Evolutionary conservation across 768 basidiomycete species (phyloP).

Genomic region (Xerocomellus chrysenteron): DNA sequence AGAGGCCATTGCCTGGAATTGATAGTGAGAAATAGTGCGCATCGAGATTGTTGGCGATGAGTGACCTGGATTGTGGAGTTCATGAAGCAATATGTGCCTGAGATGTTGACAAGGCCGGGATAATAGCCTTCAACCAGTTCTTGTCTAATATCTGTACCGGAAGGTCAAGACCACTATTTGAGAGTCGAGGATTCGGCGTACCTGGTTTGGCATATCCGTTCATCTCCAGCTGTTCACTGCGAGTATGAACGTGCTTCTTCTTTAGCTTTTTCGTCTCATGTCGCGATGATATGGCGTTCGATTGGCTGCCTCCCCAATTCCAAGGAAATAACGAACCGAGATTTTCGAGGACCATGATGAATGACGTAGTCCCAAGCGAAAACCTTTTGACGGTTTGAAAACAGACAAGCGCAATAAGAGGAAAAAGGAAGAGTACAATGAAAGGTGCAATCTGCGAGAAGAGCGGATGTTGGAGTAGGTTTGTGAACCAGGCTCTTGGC

Average conservation of each 20-base stretch:
- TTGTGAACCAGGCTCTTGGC: conserved; percentile 38
- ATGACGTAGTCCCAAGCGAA: conserved; percentile 27
- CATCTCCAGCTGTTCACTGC: conserved; percentile 56
- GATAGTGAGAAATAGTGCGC: conserved; percentile 16
- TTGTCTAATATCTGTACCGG: conserved; percentile 23
- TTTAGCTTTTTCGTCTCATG: conserved; percentile 44
- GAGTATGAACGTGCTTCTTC: conserved; percentile 51
- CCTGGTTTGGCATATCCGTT: conserved; percentile 34
- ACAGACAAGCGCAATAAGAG: conserved; percentile 34
- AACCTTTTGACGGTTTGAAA: conserved; percentile 32
- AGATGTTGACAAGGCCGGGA: conserved; percentile 92
- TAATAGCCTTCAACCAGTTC: conserved; percentile 50
- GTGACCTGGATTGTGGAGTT: conserved; percentile 89
- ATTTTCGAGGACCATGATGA: conserved; percentile 57
- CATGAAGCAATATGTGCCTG: conserved; percentile 97
- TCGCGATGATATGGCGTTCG: conserved; percentile 16
- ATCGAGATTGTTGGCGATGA: not conserved
- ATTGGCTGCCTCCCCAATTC: conserved; percentile 51
- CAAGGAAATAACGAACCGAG: conserved; percentile 58
- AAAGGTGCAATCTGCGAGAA: conserved; percentile 62
- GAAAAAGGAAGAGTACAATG: conserved; percentile 47
- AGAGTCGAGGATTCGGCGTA: conserved; percentile 13
- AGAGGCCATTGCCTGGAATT: conserved; percentile 78
- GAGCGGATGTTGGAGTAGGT: conserved; percentile 37
- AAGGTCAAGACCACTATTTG: not conserved